Evolutionary conservation across 2,329 filamentous ascomycete species (phyloP).

Genomic region (Iodosphaeria phyllophila): DNA sequence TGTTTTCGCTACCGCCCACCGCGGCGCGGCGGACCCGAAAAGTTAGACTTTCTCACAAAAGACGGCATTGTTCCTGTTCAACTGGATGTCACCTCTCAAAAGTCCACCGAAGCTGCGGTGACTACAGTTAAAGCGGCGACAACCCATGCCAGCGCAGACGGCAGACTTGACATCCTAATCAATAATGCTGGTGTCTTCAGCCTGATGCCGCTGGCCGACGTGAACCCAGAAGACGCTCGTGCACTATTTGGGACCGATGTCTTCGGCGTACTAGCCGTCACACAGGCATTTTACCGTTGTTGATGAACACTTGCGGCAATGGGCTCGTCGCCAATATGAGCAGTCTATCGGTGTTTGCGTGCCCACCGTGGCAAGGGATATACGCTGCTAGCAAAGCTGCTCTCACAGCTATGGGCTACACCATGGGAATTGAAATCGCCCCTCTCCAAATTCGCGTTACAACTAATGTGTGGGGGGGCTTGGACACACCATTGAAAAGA

Average conservation of each 20-base stretch:
- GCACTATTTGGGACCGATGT: slow-evolving; percentile 2
- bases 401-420: slow-evolving; percentile 9
- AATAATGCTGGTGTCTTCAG: slow-evolving; percentile 2
- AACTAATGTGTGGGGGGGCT: too few species aligned
- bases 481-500: too few species aligned
- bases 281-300: slow-evolving; percentile 2
- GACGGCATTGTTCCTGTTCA: background rate
- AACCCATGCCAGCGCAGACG: background rate
- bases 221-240: slow-evolving; percentile 1
- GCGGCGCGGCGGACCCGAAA: too few species aligned
- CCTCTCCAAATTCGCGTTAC: slow-evolving; percentile 13
- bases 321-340: too few species aligned
- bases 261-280: slow-evolving; percentile 1
- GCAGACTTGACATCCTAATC: slow-evolving; percentile 2
- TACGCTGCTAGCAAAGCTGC: slow-evolving; percentile 12
- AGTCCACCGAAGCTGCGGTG: slow-evolving; percentile 1
- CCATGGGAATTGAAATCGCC: slow-evolving; percentile 13
- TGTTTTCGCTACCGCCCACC: slow-evolving; percentile 3
- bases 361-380: too few species aligned
- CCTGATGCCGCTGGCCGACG: slow-evolving; percentile 1
- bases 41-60: slow-evolving; percentile 1
- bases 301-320: too few species aligned
- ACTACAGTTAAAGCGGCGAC: background rate
- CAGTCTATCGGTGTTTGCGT: too few species aligned
- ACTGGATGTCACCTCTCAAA: slow-evolving; percentile 1